A percentile compares a stretch with the other conserved stretches of the same genome.
phyloP scores from a whole-genome alignment of 2,329 filamentous ascomycete genomes.

The Exophiala spinifera region DNA sequence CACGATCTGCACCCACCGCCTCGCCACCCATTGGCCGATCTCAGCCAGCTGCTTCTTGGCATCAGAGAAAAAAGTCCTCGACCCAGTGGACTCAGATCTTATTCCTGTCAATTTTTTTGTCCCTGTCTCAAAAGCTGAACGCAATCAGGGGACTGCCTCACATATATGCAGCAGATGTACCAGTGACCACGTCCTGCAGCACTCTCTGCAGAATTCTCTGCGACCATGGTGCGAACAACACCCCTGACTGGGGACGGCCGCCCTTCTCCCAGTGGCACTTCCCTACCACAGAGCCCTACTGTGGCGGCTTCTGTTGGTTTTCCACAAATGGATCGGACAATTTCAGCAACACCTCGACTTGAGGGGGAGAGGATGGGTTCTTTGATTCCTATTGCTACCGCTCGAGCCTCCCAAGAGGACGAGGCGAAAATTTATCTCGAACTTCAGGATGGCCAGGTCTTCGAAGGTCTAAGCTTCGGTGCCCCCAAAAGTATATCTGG shows the following conservation, averaged over 20 bases:
- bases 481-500: conserved; percentile 90
- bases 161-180: conserved; percentile 15
- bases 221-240: conserved; percentile 15
- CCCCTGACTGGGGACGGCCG: conserved; percentile 9
- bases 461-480: conserved; percentile 95
- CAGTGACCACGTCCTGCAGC: conserved; percentile 17
- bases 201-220: conserved; percentile 10
- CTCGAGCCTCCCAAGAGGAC: conserved; percentile 51
- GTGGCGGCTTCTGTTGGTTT: conserved; percentile 40
- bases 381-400: conserved; percentile 57
- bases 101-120: conserved; percentile 4
- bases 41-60: background rate
- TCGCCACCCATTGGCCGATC: too few species aligned
- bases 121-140: conserved; percentile 1
- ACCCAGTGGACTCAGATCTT: background rate
- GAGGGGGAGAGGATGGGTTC: conserved; percentile 28
- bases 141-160: background rate
- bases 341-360: conserved; percentile 8
- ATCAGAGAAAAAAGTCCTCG: background rate
- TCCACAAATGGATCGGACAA: conserved; percentile 8
- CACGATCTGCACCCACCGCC: too few species aligned
- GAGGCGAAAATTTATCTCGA: conserved; percentile 78
- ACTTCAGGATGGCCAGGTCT: conserved; percentile 85
- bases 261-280: conserved; percentile 12
- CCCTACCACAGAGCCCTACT: conserved; percentile 40